Evolutionary conservation across 305 asterid species (phyloP).

Genomic region (Rubia balearica): DNA sequence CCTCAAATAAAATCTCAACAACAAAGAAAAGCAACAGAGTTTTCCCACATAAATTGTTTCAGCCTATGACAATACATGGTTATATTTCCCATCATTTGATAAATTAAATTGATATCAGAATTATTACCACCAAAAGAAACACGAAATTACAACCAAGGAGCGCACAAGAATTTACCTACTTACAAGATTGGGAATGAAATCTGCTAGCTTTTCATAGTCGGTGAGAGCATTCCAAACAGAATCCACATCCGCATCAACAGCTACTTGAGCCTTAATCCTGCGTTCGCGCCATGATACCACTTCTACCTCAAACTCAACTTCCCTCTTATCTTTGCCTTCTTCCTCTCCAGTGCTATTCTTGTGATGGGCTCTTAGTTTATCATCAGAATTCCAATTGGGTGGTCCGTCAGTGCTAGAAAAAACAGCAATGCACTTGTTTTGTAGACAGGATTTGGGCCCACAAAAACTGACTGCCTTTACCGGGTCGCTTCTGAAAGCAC

Average conservation of each 20-base stretch:
- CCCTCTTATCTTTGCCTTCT: constrained; percentile 36
- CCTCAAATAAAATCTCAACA: background rate
- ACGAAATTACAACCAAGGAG: constrained; percentile 3
- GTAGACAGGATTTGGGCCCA: constrained; percentile 9
- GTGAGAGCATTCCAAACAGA: constrained; percentile 85
- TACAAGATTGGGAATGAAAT: constrained; percentile 90
- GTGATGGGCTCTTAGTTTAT: constrained; percentile 20
- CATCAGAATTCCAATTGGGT: constrained; percentile 35
- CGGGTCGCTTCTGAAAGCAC: constrained; percentile 18
- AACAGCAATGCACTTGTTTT: constrained; percentile 23
- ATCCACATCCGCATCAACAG: constrained; percentile 57
- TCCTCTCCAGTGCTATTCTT: constrained; percentile 19
- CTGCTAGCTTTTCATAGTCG: constrained; percentile 90
- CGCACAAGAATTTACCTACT: constrained; percentile 42
- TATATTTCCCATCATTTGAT: background rate
- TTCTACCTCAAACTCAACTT: constrained; percentile 67
- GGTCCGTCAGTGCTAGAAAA: constrained; percentile 35
- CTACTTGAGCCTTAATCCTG: constrained; percentile 60
- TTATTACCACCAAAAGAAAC: background rate
- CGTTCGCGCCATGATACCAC: constrained; percentile 91
- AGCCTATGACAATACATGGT: background rate
- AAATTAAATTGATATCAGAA: background rate
- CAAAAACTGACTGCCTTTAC: constrained; percentile 9
- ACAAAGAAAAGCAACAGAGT: background rate
- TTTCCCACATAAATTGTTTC: too few relatives aligned